Conservation (phyloP, 2,329 filamentous ascomycete species). For the Calonectria leucothoes region DNA sequence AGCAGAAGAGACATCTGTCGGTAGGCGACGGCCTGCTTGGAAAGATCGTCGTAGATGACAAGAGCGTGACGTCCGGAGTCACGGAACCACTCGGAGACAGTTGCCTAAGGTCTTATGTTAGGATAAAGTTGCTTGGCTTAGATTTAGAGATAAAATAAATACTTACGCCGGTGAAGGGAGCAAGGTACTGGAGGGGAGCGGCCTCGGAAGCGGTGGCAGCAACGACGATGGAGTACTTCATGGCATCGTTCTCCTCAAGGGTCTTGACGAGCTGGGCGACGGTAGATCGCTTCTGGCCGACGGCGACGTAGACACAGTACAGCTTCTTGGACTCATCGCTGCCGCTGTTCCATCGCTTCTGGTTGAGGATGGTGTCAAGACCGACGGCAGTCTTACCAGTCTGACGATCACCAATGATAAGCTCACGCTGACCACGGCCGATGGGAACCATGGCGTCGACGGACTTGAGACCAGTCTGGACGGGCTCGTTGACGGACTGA, state of each 20-base stretch:
- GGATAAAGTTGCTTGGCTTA: not conserved
- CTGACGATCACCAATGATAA: constrained; percentile 99
- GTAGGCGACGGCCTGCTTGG: constrained; percentile 98
- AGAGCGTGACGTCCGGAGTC: constrained; percentile 90
- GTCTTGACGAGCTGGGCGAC: constrained; percentile 99
- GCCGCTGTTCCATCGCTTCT: constrained; percentile 95
- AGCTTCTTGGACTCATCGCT: constrained; percentile 97
- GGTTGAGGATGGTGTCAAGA: constrained; percentile 98
- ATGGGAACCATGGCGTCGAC: constrained; percentile 99
- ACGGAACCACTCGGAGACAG: constrained; percentile 79
- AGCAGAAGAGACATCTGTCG: constrained; percentile 99
- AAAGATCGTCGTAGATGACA: constrained; percentile 93
- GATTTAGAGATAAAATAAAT: constrained; percentile 28
- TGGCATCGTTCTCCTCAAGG: constrained; percentile 98
- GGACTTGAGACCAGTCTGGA: constrained; percentile 99
- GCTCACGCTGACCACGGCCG: constrained; percentile 99
- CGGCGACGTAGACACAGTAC: constrained; percentile 99
- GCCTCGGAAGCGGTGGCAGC: constrained; percentile 98
- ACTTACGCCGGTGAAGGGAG: constrained; percentile 84
- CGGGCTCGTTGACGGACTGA: constrained; percentile 96
- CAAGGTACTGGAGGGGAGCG: constrained; percentile 92
- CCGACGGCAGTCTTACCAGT: constrained; percentile 99
- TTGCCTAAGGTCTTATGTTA: constrained; percentile 34
- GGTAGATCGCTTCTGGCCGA: constrained; percentile 99
- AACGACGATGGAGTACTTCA: constrained; percentile 97